phyloP scores from a whole-genome alignment of 2,329 filamentous ascomycete genomes.

The Cladophialophora chaetospira region DNA sequence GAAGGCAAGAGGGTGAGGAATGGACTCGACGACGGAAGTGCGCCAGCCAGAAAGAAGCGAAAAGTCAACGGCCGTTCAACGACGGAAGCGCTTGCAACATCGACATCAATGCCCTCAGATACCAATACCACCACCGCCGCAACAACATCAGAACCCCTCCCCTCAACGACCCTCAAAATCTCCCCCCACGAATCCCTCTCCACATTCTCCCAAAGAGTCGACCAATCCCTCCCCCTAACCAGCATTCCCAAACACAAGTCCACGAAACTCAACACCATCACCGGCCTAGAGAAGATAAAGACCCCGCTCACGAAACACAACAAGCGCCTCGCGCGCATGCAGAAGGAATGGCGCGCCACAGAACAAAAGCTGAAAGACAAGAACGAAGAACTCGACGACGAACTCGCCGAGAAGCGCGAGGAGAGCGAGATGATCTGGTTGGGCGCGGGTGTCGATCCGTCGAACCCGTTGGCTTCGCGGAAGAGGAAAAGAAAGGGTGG shows the following conservation, averaged over 20 bases:
- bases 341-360: slow-evolving; percentile 59
- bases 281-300: slow-evolving; percentile 59
- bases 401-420: slow-evolving; percentile 61
- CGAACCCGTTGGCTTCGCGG: slow-evolving; percentile 43
- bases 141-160: background rate
- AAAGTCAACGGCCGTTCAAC: slow-evolving; percentile 30
- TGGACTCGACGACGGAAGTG: slow-evolving; percentile 69
- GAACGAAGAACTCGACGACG: slow-evolving; percentile 73
- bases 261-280: slow-evolving; percentile 53
- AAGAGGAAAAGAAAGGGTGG: slow-evolving; percentile 43
- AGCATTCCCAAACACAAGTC: slow-evolving; percentile 61
- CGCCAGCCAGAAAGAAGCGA: slow-evolving; percentile 46
- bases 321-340: slow-evolving; percentile 68
- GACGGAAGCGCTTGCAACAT: slow-evolving; percentile 32
- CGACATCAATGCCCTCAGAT: slow-evolving; percentile 31
- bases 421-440: slow-evolving; percentile 67
- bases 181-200: slow-evolving; percentile 79
- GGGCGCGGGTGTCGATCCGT: slow-evolving; percentile 52
- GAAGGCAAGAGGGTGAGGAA: slow-evolving; percentile 58
- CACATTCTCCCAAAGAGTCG: slow-evolving; percentile 79
- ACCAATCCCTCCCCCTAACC: slow-evolving; percentile 76
- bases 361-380: slow-evolving; percentile 64
- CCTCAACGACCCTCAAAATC: slow-evolving; percentile 57
- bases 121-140: background rate
- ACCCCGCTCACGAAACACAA: slow-evolving; percentile 77